These are phyloP conservation scores for Dothiorella sarmentorum DNA, from an alignment of 2,329 filamentous ascomycete genomes.

Conservation along the genomic window DNA sequence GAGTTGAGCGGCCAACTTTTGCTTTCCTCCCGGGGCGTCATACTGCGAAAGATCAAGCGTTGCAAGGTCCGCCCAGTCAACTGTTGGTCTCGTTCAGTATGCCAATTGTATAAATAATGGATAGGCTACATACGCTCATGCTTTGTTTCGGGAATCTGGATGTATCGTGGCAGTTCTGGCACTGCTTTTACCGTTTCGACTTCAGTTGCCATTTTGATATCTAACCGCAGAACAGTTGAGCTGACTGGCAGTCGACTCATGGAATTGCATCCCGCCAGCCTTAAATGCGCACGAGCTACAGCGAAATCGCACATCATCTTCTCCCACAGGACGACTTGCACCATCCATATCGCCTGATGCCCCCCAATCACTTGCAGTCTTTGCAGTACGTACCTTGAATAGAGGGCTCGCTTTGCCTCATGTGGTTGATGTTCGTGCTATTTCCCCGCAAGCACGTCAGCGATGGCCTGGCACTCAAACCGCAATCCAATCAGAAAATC, in stretches of 20 bases:
- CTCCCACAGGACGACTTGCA: background rate
- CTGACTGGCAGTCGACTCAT: background rate
- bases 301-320: background rate
- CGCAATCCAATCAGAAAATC: background rate
- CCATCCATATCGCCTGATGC: background rate
- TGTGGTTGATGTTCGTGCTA: constrained; percentile 4
- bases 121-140: background rate
- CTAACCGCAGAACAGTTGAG: too few relatives aligned
- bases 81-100: background rate
- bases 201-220: background rate
- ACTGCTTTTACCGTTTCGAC: background rate
- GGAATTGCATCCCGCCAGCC: background rate
- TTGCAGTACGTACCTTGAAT: background rate
- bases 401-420: background rate
- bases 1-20: constrained; percentile 21
- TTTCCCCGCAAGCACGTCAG: constrained; percentile 16
- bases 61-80: constrained; percentile 26
- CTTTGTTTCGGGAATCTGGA: constrained; percentile 1
- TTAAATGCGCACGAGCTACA: background rate
- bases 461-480: background rate
- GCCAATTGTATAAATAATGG: too few relatives aligned
- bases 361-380: background rate
- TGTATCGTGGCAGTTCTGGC: background rate
- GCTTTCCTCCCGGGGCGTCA: constrained; percentile 22
- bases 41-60: constrained; percentile 22